Conservation (phyloP, 2,329 filamentous ascomycete species). For the Fusarium keratoplasticum region DNA sequence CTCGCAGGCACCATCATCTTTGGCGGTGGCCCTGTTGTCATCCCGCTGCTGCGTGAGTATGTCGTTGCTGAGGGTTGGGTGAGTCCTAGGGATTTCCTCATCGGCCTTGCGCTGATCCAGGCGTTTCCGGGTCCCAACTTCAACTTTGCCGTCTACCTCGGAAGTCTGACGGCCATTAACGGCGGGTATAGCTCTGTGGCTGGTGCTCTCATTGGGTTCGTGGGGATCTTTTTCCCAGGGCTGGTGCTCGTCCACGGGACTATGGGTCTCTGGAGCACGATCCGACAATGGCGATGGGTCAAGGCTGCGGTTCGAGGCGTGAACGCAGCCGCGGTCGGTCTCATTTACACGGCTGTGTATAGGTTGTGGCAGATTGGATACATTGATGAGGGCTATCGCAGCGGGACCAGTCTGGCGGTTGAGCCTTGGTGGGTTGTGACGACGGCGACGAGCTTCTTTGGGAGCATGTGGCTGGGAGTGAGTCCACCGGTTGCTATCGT, state of each 20-base stretch:
- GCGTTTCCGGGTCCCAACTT: conserved; percentile 68
- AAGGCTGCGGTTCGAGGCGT: conserved; percentile 64
- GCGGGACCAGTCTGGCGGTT: conserved; percentile 64
- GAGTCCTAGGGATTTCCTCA: conserved; percentile 75
- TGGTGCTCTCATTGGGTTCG: conserved; percentile 63
- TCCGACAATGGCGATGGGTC: conserved; percentile 60
- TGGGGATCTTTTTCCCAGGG: conserved; percentile 66
- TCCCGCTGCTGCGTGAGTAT: conserved; percentile 70
- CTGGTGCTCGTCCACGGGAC: conserved; percentile 61
- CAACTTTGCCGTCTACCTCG: conserved; percentile 69
- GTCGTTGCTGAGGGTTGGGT: conserved; percentile 79
- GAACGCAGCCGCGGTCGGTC: conserved; percentile 70
- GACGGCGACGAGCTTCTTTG: conserved; percentile 60
- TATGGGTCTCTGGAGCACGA: conserved; percentile 66
- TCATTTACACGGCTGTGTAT: conserved; percentile 74
- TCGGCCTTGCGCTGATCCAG: conserved; percentile 78
- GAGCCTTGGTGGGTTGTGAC: conserved; percentile 75
- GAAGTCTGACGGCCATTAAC: conserved; percentile 59
- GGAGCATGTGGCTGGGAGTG: conserved; percentile 48
- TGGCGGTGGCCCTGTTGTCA: conserved; percentile 73
- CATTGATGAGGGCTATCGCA: conserved; percentile 59
- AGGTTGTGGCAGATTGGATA: conserved; percentile 72
- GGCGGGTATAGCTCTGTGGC: conserved; percentile 50
- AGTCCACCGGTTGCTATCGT: conserved; percentile 49
- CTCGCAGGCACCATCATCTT: conserved; percentile 78